phyloP scores from a whole-genome alignment of 2,329 filamentous ascomycete species.

The Fusarium nisikadoi region DNA sequence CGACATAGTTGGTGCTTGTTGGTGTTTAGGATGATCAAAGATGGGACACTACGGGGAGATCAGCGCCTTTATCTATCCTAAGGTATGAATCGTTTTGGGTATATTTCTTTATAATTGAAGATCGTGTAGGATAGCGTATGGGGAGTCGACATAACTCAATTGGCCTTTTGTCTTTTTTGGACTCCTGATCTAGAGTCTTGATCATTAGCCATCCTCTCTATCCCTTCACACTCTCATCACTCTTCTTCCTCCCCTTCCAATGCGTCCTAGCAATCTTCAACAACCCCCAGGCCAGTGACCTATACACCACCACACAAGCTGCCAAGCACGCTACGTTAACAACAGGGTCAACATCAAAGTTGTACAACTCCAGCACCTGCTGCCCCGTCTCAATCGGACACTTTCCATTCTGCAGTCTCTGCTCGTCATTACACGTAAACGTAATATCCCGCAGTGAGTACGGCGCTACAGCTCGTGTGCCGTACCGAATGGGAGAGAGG shows the following conservation, averaged over 20 bases:
- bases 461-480: conserved; percentile 72
- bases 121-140: background rate
- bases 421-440: conserved; percentile 72
- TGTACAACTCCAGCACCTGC: conserved; percentile 74
- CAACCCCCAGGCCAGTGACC: conserved; percentile 70
- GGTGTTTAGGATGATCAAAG: background rate
- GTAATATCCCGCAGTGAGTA: conserved; percentile 69
- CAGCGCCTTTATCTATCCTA: background rate
- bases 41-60: fast-evolving
- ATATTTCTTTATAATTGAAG: too few species aligned
- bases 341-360: conserved; percentile 69
- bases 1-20: background rate
- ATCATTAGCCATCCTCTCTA: background rate
- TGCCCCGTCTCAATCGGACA: conserved; percentile 75
- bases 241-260: conserved; percentile 54
- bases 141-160: fast-evolving
- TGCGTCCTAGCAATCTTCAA: conserved; percentile 65
- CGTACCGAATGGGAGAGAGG: conserved; percentile 77
- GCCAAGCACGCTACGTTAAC: conserved; percentile 72
- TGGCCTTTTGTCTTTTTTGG: background rate
- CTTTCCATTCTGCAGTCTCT: conserved; percentile 67
- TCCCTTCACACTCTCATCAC: conserved; percentile 28
- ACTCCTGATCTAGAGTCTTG: fast-evolving
- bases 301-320: conserved; percentile 71
- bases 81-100: too few species aligned